Base-by-base conservation (phyloP, 768 basidiomycete species). In the Phylloporus sp. region DNA sequence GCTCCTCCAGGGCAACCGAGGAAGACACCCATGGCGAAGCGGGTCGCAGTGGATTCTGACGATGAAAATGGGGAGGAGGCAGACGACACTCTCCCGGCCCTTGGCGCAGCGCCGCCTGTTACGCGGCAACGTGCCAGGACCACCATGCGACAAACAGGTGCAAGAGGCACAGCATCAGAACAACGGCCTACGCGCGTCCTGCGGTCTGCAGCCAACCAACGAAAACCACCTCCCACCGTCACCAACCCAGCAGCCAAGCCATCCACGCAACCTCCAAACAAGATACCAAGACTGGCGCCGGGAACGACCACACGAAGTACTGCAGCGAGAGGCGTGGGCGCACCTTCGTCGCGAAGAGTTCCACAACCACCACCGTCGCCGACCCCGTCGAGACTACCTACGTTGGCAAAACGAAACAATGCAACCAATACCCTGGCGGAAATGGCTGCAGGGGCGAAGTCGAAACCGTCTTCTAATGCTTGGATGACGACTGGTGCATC, bases 1-100 rank as follows among this genome's bases (percentile, higher is more conserved):
- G 77, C 79, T 10, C 84, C 90, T 17, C 88, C 86, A 9, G 87
- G 84, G 17, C 90, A 90, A 61, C 90, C 86, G 24, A 82, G 84
- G 55, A 96, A 95, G 71, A 92, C 91, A 1, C 92, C 92, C 0
- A 76, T 80, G 44, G 74, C 81, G 37, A 90, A 92, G 67, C 81
- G 86, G 31, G 52, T 74, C 9, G 80, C 81, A 1, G 73, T 77
- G 42, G 85, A 85, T 51, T 82, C 82, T 3, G 84, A 84, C 38
- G 79, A 81, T 40, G 84, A 87, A 34, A 81, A 70, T 35, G 67
- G 62, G 18, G 71, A 66, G 24, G 82, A 79, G 50, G 72, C 70
- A 20, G 75, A 77, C 33, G 84, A 87, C 55, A 72, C 79, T 3
- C 70, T 88, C 8, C 86, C 86, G 26, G 76, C 81, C 7, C 70